A percentile compares a stretch with the other conserved stretches of the same genome.
These are phyloP conservation scores for Clavariopsis aquatica DNA, from an alignment of 495 filamentous ascomycete genomes.

Conservation along the genomic window DNA sequence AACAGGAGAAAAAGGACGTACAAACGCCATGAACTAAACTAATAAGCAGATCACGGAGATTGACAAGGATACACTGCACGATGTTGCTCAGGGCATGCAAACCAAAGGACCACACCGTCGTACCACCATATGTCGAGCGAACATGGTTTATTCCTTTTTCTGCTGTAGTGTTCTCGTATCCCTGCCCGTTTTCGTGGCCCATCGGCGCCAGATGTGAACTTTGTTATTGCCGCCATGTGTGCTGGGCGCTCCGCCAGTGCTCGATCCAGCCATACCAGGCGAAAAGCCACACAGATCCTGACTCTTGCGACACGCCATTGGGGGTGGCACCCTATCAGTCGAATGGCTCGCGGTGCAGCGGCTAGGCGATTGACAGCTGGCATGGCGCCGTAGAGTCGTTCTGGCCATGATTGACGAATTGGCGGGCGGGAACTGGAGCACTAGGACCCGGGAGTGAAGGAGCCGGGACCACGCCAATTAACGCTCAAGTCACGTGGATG, in stretches of 20 bases:
- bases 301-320: conserved; percentile 17
- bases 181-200: background rate
- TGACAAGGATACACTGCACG: background rate
- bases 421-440: conserved; percentile 3
- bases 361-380: conserved; percentile 26
- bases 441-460: background rate
- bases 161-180: conserved; percentile 1
- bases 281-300: conserved; percentile 6
- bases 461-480: conserved; percentile 1
- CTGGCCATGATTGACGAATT: conserved; percentile 6
- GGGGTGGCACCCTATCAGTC: background rate
- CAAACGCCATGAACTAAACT: background rate
- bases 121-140: background rate
- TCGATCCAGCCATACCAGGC: background rate
- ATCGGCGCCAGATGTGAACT: background rate
- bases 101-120: conserved; percentile 1
- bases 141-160: conserved; percentile 31
- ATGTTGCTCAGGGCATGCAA: conserved; percentile 3
- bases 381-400: conserved; percentile 10
- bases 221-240: background rate
- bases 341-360: background rate
- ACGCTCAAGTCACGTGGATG: conserved; percentile 24
- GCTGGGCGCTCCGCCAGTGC: conserved; percentile 1
- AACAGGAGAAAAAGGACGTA: background rate
- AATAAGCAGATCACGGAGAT: conserved; percentile 1